These are phyloP conservation scores for Suhomyces bokatorum DNA, from an alignment of 1,139 yeast species.

Conservation along the genomic window DNA sequence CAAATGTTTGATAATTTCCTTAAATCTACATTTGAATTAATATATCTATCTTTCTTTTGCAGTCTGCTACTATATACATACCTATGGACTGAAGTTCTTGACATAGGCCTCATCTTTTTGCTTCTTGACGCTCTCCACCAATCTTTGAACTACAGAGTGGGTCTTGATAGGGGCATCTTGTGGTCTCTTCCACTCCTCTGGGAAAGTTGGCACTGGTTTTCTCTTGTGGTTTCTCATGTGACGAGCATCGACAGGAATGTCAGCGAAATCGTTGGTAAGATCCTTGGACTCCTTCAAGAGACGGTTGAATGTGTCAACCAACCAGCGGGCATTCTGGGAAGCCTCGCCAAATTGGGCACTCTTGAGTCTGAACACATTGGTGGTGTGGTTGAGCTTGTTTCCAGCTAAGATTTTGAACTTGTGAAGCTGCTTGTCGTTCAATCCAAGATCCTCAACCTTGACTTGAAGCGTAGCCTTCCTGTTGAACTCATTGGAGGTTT, in stretches of 20 bases:
- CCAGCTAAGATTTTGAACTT: conserved; percentile 82
- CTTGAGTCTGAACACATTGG: conserved; percentile 61
- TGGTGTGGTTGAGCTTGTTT: conserved; percentile 65
- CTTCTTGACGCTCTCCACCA: conserved; percentile 37
- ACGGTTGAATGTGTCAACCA: conserved; percentile 62
- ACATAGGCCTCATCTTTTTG: conserved; percentile 37
- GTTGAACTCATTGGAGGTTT: conserved; percentile 59
- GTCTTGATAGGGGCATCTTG: conserved; percentile 55
- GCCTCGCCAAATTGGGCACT: conserved; percentile 68
- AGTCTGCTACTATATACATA: not conserved
- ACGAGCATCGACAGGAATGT: conserved; percentile 80
- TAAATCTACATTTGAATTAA: no score
- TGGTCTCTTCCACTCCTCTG: conserved; percentile 84
- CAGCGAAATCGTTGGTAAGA: conserved; percentile 60
- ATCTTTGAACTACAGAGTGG: conserved; percentile 33
- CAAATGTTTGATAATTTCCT: no score
- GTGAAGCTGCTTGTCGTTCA: conserved; percentile 56
- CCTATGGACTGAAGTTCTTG: conserved; percentile 27
- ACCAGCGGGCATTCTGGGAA: conserved; percentile 79
- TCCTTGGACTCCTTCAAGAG: conserved; percentile 69
- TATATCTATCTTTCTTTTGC: not conserved
- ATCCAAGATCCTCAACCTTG: conserved; percentile 53
- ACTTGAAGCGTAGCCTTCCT: conserved; percentile 66
- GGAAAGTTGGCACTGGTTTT: conserved; percentile 51
- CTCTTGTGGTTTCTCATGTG: conserved; percentile 54